Base-by-base conservation (phyloP, 2,329 filamentous ascomycete genomes). In the Davidsoniella virescens region DNA sequence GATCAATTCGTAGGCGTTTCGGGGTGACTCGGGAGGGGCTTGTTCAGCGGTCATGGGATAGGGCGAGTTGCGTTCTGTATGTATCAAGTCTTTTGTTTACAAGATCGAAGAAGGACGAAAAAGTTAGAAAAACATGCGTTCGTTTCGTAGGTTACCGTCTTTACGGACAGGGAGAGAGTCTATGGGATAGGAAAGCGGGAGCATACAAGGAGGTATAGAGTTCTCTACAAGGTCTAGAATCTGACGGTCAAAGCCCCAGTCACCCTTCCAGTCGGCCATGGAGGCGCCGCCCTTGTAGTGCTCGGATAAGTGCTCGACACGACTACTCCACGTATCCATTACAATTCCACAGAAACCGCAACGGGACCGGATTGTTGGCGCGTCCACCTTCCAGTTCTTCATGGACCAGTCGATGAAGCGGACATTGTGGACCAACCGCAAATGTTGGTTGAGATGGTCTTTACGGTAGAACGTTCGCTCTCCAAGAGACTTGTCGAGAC, bases 251-350 rank as follows among this genome's bases (percentile, higher is more conserved):
- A 82, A 80, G 68, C 78, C 78, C 76, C 77, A 80, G 62, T 78
- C 77, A 65, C 78, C 78, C 68, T 79, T 78, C 78, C 78, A 82
- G 62, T 80, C 75, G 55, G 72, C 74, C 77, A 82, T 82, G 58
- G 73, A 76, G 55, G 72, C 73, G 64, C 78, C 76, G 23, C 69
- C 73, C 63, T 79, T 80, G 67, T 80, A 82, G 62, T 81, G 78
- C 55, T 80, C 75, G n/a, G 78, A 77, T 38, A 81, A 63, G 58
- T 82, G 78, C 57, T 81, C 77, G 14, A 74, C 67, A 59, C 78
- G 68, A 50, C 71, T 67, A 8, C 69, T 70, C 78, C 78, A 82
- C 42, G 71, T 76, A 56, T 76, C 72, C 66, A 80, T 72, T 12
- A 76, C 66, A 51, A 74, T 70, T 46, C 73, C 73, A 57, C 78